Evolutionary conservation across 768 basidiomycete genomes (phyloP), one percentile per base, ranked within the genome.

Genomic region (Collybia nuda): DNA sequence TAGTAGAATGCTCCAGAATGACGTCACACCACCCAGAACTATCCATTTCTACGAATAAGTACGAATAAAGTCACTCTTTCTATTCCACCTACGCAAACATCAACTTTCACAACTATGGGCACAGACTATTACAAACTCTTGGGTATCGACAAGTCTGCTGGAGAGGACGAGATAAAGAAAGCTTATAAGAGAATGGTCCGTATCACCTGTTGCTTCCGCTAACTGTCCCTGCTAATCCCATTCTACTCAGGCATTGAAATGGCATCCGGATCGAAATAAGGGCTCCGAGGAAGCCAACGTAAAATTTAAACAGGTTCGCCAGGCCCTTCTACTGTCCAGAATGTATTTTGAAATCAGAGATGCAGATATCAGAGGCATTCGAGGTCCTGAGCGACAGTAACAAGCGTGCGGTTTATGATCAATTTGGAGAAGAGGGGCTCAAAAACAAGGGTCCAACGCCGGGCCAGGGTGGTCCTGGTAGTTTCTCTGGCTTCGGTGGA

Each of bases 401-500:
- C 63, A 93, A 93, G 62, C 86, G 91, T 19, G 70, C 88, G 0
- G 64, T 93, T 6, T 98, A 94, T 56, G 95, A 97, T 67, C 92
- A 97, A 58, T 86, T 94, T 48, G 96, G 96, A 29, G 94, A 97
- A 65, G 95, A 97, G 50, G 95, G 96, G 1, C 78, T 98, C 57
- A 98, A 98, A 65, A 81, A 81, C 6, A 81, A 81, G 29, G 81
- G 74, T 0, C 72, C 77, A 2, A 59, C 72, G 24, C 80, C 84
- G 51, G 80, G 78, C 28, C 80, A 80, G 38, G 80, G 78, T 38
- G 67, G 63, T 3, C 66, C 36, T 18, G 23, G 36, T 14, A n/a
- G 40, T 41, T 14, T 21, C 19, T 41, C 23, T 17, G 19, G 5
- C 6, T 12, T 12, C 14, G 32, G 45, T 32, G 44, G 32, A 7